Base-by-base conservation (phyloP, 192 early-diverging fungal genomes). In the Coemansia sp. region DNA sequence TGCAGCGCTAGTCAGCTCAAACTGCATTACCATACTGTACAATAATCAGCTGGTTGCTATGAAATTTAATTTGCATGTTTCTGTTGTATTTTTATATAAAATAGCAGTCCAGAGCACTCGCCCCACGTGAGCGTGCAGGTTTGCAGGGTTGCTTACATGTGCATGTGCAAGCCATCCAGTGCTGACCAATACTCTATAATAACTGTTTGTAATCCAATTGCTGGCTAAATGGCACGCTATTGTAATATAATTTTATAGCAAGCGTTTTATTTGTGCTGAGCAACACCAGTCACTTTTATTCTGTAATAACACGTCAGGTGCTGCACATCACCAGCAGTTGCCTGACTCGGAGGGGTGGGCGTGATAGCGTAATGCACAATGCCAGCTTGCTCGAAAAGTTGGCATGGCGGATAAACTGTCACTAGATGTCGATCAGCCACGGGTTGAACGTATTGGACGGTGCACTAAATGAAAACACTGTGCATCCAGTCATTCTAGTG, bases 61-160 rank as follows among this genome's bases (percentile, higher is more conserved):
- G 32, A 35, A 35, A 35, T 35, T 7, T 7, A 35, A 1, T 35
- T 35, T 35, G 32, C 8, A 35, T 35, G 32, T 9, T 35, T 35
- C 32, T 9, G 0, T 9, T 35, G 32, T 35, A 35, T 8, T 35
- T 35, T 35, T 35, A 3, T 47, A 18, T 18, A 50, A 19, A 27
- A 49, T 22, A 47, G 54, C 24, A 51, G 54, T 3, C 41, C 63
- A 38, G 64, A 73, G 41, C 52, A 52, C 49, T 43, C 54, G 26
- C 68, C 70, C 3, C 45, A 53, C 11, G 71, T 79, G 14, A 43
- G 4, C 14, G 27, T 43, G 39, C 24, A 64, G 27, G 23, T 61
- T 80, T 29, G 41, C 52, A 24, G 53, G 23, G 20, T 74, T 74
- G 54, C 64, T 79, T 9, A 45, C 12, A 26, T 50, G 39, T n/a